Evolutionary conservation across 495 filamentous ascomycete genomes (phyloP).

Genomic region (Evansstolkia leycettana): DNA sequence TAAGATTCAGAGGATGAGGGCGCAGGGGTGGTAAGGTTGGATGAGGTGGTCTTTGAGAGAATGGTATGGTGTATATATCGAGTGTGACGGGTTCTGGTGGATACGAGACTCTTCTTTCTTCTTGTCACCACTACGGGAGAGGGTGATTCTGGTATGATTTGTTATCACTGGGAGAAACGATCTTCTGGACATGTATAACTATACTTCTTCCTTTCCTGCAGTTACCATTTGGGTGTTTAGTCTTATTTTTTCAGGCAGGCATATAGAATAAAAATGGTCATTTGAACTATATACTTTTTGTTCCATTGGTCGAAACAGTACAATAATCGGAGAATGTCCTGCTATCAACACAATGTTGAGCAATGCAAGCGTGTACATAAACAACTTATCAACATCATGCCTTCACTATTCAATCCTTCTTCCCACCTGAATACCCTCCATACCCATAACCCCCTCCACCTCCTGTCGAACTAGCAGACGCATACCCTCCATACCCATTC

Average conservation of each 20-base stretch:
- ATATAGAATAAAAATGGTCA: no score
- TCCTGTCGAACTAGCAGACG: constrained; percentile 13
- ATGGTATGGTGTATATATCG: constrained; percentile 3
- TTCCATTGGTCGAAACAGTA: no score
- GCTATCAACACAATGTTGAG: no score
- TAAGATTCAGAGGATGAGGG: constrained; percentile 33
- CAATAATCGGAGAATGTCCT: no score
- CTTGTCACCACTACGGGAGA: no score
- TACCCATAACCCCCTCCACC: constrained; percentile 14
- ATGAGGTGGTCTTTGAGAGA: constrained; percentile 1
- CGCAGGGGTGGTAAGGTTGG: constrained; percentile 33
- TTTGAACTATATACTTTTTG: no score
- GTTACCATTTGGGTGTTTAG: not conserved
- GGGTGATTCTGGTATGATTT: no score
- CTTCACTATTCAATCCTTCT: constrained; percentile 35
- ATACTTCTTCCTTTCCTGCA: not conserved
- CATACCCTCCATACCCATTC: constrained; percentile 43
- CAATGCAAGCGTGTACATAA: no score
- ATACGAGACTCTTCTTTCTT: no score
- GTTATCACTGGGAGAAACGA: no score
- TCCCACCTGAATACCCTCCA: constrained; percentile 30
- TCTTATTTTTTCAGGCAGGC: no score
- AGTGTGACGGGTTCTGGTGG: constrained; percentile 1
- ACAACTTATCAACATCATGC: not conserved
- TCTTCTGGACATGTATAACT: not conserved